Evolutionary conservation across 441 rosid genomes (phyloP), one percentile per base, ranked within the genome.

Genomic region (Viola pubescens): DNA sequence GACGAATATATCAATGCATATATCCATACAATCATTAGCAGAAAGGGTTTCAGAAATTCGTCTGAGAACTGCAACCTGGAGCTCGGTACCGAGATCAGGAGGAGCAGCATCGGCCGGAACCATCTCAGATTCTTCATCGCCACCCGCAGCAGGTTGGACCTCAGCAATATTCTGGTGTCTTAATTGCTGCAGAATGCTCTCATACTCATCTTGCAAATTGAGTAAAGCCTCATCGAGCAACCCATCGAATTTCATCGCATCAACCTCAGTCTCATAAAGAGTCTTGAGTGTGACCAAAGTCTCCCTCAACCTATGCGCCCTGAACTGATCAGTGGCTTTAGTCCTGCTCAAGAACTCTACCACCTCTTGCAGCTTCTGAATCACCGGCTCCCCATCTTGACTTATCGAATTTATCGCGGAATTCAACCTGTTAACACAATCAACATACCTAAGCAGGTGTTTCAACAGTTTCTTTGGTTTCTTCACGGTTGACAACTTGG

Each of bases 291-390:
- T 81, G 57, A 74, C 57, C 14, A 85, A 65, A 37, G 86, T 68
- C 79, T 82, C 84, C 56, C 73, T 71, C 66, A 85, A 66, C 59
- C 91, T 77, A n/a, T 73, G 77, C 9, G 78, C 64, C 52, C 77
- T 72, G 34, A 54, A 69, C 67, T 69, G 84, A 65, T 77, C 87
- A 9, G 88, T 76, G 40, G 86, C 86, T 69, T 82, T 81, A 14
- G 88, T 85, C 74, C 91, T 70, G 78, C 88, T 85, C 78, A 85
- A 70, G 76, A 85, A 85, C 79, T 85, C 87, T 68, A 82, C 87
- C 47, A 79, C 88, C 68, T 85, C 91, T 48, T 82, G 88, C 41
- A 85, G 81, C 78, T 70, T 85, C 68, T 82, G 88, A 55, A 82
- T 81, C 71, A 76, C 84, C 0, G 81, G 86, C 59, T 79, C 83